Conservation (phyloP, 2,329 filamentous ascomycete genomes). For the Fusarium fujikuroi region DNA sequence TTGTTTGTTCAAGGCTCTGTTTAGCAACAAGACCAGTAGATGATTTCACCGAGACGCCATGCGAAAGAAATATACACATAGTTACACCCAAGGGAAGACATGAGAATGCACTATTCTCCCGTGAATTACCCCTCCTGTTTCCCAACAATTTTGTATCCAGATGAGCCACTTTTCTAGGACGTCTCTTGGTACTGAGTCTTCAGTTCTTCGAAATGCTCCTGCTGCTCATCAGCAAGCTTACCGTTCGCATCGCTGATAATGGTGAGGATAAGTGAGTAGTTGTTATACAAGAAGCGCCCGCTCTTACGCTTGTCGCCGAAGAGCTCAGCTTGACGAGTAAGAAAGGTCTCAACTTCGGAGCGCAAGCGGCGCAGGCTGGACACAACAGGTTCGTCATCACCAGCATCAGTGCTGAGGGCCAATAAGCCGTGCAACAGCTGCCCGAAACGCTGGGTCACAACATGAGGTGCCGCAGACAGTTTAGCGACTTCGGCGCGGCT, state of each 20-base stretch:
- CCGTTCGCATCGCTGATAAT: constrained; percentile 85
- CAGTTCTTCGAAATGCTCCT: constrained; percentile 76
- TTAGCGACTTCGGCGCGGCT: constrained; percentile 63
- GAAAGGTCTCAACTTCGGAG: constrained; percentile 83
- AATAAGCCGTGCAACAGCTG: constrained; percentile 90
- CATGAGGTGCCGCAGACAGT: constrained; percentile 85
- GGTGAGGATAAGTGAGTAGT: constrained; percentile 93
- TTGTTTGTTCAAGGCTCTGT: constrained; percentile 17
- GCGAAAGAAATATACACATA: constrained; percentile 32
- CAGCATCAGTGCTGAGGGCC: constrained; percentile 84
- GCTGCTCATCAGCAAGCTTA: constrained; percentile 79
- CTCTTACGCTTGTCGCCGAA: constrained; percentile 84
- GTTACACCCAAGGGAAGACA: constrained; percentile 24
- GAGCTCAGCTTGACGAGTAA: constrained; percentile 79
- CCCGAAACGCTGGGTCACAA: constrained; percentile 93
- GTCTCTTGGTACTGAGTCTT: constrained; percentile 67
- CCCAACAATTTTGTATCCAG: neutral
- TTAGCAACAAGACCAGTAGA: constrained; percentile 23
- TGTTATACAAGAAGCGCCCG: constrained; percentile 92
- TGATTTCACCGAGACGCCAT: constrained; percentile 41
- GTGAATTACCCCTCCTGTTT: neutral
- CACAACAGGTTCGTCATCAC: constrained; percentile 92
- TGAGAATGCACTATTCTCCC: constrained; percentile 10
- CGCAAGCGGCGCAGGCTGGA: constrained; percentile 81
- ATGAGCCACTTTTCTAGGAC: constrained; percentile 14